Evolutionary conservation across 106 monocot genomes (phyloP).

Genomic region (Phalaenopsis equestris): DNA sequence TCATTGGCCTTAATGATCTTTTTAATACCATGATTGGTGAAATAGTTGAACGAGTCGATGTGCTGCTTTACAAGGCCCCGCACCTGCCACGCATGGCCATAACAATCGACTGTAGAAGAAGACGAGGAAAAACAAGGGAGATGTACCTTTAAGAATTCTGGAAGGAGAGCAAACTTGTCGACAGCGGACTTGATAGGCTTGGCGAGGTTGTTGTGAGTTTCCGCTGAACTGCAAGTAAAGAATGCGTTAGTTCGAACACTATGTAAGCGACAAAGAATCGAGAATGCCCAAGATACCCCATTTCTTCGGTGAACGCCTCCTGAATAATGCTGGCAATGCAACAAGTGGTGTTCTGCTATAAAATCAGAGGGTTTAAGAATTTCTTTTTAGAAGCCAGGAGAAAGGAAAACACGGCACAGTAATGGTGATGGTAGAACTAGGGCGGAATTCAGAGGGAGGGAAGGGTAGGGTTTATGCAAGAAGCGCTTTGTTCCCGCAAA

Average conservation of each 20-base stretch:
- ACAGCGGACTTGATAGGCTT: conserved; percentile 52
- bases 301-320: background rate
- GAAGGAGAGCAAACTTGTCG: conserved; percentile 78
- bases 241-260: background rate
- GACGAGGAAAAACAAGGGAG: background rate
- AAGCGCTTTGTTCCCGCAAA: too few relatives aligned
- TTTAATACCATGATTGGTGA: conserved; percentile 61
- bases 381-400: too few relatives aligned
- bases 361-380: background rate
- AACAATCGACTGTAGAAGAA: background rate
- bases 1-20: conserved; percentile 85
- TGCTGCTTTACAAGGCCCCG: conserved; percentile 92
- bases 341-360: background rate
- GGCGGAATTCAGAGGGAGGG: too few relatives aligned
- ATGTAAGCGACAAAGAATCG: background rate
- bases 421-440: too few relatives aligned
- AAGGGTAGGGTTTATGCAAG: too few relatives aligned
- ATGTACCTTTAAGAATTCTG: conserved; percentile 66
- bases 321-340: background rate
- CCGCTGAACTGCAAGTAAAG: background rate
- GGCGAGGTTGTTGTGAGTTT: conserved; percentile 28
- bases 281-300: background rate
- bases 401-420: too few relatives aligned
- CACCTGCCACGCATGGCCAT: conserved; percentile 31
- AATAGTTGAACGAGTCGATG: conserved; percentile 87